Evolutionary conservation across 2,329 filamentous ascomycete genomes (phyloP).

Genomic region (Fusarium luffae): DNA sequence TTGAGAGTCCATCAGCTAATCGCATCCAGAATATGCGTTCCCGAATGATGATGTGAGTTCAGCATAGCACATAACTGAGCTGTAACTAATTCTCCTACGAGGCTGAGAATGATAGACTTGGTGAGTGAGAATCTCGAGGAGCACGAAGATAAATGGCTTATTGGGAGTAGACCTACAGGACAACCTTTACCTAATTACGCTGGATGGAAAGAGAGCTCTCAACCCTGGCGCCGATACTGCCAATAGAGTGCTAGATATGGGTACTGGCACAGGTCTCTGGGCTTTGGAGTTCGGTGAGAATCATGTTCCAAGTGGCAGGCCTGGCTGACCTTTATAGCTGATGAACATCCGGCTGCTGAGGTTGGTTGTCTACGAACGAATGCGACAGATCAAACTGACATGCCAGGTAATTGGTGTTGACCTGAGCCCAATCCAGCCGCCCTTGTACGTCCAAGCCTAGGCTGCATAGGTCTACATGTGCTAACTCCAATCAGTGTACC

Average conservation of each 20-base stretch:
- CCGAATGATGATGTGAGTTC: slow-evolving; percentile 30
- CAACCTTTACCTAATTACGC: slow-evolving; percentile 14
- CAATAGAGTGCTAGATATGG: slow-evolving; percentile 20
- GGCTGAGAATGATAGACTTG: slow-evolving; percentile 24
- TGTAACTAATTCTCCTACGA: neutral
- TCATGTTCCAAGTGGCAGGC: rapidly evolving
- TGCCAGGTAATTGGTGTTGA: slow-evolving; percentile 25
- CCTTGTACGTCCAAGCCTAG: slow-evolving; percentile 1
- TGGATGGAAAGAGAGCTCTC: slow-evolving; percentile 22
- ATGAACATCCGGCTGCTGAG: slow-evolving; percentile 21
- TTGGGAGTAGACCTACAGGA: slow-evolving; percentile 4
- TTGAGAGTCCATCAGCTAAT: rapidly evolving
- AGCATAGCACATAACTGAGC: rapidly evolving
- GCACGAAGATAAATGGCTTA: neutral
- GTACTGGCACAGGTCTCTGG: slow-evolving; percentile 30
- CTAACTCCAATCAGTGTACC: neutral
- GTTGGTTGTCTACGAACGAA: neutral
- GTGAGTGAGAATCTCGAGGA: neutral
- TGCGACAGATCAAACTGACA: neutral
- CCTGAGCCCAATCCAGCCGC: slow-evolving; percentile 22
- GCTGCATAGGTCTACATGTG: rapidly evolving
- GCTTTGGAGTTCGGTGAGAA: slow-evolving; percentile 14
- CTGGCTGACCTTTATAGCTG: slow-evolving; percentile 1
- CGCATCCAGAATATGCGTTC: slow-evolving; percentile 9
- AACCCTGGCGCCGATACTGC: slow-evolving; percentile 23